Percentiles rank a stretch among this genome's conserved stretches.
Conservation (phyloP, 2,329 filamentous ascomycete genomes). For the Plectosphaerella sp. region DNA sequence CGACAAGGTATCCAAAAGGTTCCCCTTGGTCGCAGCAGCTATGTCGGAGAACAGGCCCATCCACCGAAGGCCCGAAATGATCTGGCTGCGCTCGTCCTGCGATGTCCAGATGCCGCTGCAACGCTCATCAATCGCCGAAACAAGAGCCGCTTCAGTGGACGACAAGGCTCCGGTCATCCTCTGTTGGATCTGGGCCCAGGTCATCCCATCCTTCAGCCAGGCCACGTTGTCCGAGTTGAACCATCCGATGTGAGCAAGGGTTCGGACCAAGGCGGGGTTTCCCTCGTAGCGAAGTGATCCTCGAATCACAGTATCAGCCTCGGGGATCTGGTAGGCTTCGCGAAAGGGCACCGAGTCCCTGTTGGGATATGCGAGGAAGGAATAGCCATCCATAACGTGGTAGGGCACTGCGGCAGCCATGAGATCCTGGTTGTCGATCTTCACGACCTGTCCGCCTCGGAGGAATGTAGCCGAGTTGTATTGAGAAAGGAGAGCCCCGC, state of each 20-base stretch:
- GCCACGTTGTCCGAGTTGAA: constrained; percentile 20
- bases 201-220: constrained; percentile 13
- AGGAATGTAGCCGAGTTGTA: too few species aligned
- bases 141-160: constrained; percentile 39
- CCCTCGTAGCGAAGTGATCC: constrained; percentile 65
- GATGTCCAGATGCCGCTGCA: too few species aligned
- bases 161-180: constrained; percentile 7
- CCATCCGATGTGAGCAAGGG: constrained; percentile 65
- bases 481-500: too few species aligned
- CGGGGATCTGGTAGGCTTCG: constrained; percentile 66
- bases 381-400: too few species aligned
- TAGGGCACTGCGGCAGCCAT: too few species aligned
- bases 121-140: too few species aligned
- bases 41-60: constrained; percentile 50
- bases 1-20: constrained; percentile 67
- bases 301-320: constrained; percentile 63
- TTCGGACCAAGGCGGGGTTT: constrained; percentile 65
- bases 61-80: constrained; percentile 61
- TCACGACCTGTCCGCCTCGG: too few species aligned
- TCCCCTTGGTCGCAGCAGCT: constrained; percentile 54
- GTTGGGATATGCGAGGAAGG: too few species aligned
- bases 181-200: constrained; percentile 17
- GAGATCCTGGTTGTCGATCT: too few species aligned
- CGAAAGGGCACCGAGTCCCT: constrained; percentile 63
- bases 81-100: constrained; percentile 58